Evolutionary conservation across 257 asterid species (phyloP), one percentile per base, ranked within the genome.

Genomic region (Ilex asprella): DNA sequence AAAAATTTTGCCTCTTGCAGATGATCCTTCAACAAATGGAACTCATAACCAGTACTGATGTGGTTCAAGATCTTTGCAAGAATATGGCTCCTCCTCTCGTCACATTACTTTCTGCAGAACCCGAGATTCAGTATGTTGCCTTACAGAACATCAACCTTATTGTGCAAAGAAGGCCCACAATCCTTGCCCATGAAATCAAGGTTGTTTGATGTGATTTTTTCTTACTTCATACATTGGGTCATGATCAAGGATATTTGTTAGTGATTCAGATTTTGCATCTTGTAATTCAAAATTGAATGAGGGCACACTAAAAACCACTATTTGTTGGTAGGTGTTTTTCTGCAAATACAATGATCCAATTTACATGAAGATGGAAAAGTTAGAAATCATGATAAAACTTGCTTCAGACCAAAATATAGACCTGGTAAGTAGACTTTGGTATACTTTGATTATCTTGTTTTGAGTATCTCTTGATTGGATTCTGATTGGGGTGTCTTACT

Each of bases 41-140:
- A 78, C 84, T 89, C 71, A 93, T 93, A 62, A 85, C 92, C 63
- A 89, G 99, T 88, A 87, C 97, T 27, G 99, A 93, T 77, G 95
- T 90, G 29, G 95, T 93, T 65, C 88, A 96, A 61, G 90, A 93
- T 76, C 96, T 93, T 56, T 93, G 99, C 84, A 93, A 93, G 87
- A 93, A 93, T 82, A 89, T 93, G 99, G 99, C 96, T 65, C 97
- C 99, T 59, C 95, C 97, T 43, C 95, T 93, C 66, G 99, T 93
- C 72, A 93, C 99, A 55, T 76, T 93, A 75, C 94, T 93, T 67
- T 93, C 99, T 64, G 96, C 97, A 15, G 97, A 90, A 66, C 97
- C 96, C 62, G 96, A 87, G 78, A 89, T 93, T 77, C 96, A 86
- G 69, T 87, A 90, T 76, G 96, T 90, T 71, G 97, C 97, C 59